Conservation (phyloP, 495 filamentous ascomycete species). For the Talaromyces adpressus region DNA sequence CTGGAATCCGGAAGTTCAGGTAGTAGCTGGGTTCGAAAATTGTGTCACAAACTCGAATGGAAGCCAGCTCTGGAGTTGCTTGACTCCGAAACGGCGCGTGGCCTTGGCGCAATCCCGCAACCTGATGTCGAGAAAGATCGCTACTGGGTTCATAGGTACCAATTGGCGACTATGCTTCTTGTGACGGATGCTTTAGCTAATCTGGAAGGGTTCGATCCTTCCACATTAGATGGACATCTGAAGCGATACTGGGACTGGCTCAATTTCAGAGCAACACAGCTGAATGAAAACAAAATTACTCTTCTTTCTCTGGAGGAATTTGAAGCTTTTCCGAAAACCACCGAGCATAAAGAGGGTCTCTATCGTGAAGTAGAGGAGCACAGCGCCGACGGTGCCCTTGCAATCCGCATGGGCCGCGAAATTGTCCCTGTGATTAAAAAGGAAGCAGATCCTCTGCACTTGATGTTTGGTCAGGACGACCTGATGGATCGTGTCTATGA, state of each 20-base stretch:
- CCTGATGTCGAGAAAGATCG: too few species aligned
- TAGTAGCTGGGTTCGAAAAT: too few species aligned
- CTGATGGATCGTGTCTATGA: slow-evolving; percentile 25
- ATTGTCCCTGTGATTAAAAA: slow-evolving; percentile 26
- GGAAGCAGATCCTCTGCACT: slow-evolving; percentile 28
- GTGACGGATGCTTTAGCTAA: slow-evolving; percentile 17
- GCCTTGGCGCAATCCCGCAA: slow-evolving; percentile 12
- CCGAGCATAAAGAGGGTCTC: too few species aligned
- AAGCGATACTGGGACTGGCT: slow-evolving; percentile 21
- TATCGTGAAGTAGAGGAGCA: slow-evolving; percentile 17
- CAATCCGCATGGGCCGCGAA: slow-evolving; percentile 21
- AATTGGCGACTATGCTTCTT: slow-evolving; percentile 18
- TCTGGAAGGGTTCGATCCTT: slow-evolving; percentile 9
- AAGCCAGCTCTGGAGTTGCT: slow-evolving; percentile 17
- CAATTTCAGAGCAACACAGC: slow-evolving; percentile 6
- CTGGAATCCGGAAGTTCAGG: too few species aligned
- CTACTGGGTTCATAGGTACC: too few species aligned
- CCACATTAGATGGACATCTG: slow-evolving; percentile 14
- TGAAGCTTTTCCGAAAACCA: too few species aligned
- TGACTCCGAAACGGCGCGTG: too few species aligned
- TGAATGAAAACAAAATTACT: slow-evolving; percentile 15
- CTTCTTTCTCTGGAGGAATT: slow-evolving; percentile 16
- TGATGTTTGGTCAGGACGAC: slow-evolving; percentile 29
- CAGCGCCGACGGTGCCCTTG: slow-evolving; percentile 20
- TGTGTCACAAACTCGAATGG: slow-evolving; percentile 18